Evolutionary conservation across 148 eudicot genomes (phyloP), one percentile per base, ranked within the genome.

Genomic region (Pharnaceum exiguum): DNA sequence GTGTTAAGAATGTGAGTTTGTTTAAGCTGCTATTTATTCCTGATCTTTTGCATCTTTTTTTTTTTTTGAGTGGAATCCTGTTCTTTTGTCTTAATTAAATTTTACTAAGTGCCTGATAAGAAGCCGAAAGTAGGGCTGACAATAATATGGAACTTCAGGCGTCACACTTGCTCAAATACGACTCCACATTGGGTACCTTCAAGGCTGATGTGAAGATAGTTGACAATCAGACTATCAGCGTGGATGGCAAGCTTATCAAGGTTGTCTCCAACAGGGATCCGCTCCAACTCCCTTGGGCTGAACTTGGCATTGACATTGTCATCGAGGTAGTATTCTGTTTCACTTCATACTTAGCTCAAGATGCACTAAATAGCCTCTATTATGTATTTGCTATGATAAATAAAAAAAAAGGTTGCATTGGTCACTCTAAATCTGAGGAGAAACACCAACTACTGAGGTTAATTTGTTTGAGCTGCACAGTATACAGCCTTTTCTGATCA

Each of bases 211-310:
- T 94, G 44, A 94, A 94, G 57, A 79, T 86, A 33, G 87, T 89
- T 4, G 95, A 94, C 73, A 80, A 86, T 10, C 79, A 80, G 58
- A 89, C 96, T 52, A 89, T 94, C 61, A 74, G 85, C 19, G 91
- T 94, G 15, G 96, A 94, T 69, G 96, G 96, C 31, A 94, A 85
- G 83, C 81, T 10, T 64, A 89, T 94, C 54, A 83, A 86, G 77
- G 99, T 94, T 65, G 99, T 94, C 74, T 86, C 99, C 25, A 83
- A 31, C 82, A 78, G 99, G 52, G 96, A 94, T 63, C 99, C 99
- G 18, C 86, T 89, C 55, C 69, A 89, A 74, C 96, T 94, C 66
- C 99, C 99, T 7, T 94, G 99, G 99, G 91, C 99, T 43, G 99
- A 89, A 45, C 77, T 94, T 3, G 99, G 99, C 56, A 94, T 94